These are phyloP conservation scores for Erythrophleum fordii DNA, from an alignment of 306 rosid species.

Conservation along the genomic window DNA sequence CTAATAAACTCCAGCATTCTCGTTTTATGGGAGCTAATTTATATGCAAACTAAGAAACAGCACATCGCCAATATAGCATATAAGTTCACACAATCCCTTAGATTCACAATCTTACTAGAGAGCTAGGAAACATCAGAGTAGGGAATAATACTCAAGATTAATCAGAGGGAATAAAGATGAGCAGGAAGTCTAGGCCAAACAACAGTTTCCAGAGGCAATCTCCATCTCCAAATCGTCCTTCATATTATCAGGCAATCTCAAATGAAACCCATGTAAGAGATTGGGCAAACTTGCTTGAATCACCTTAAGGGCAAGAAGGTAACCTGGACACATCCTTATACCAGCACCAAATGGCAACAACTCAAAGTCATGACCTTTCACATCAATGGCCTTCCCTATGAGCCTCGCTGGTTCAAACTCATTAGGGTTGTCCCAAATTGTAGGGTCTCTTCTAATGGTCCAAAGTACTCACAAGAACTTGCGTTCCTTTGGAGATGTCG, in stretches of 20 bases:
- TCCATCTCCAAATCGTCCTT: constrained; percentile 56
- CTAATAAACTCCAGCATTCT: too few relatives aligned
- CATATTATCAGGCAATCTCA: constrained; percentile 55
- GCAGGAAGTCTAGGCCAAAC: constrained; percentile 54
- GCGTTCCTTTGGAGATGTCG: constrained; percentile 59
- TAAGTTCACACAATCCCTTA: too few relatives aligned
- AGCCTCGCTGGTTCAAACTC: constrained; percentile 61
- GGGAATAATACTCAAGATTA: too few relatives aligned
- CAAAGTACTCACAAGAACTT: constrained; percentile 47
- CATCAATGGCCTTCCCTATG: constrained; percentile 47
- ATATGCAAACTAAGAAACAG: too few relatives aligned
- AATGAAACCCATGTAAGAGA: constrained; percentile 63
- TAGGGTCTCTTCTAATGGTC: constrained; percentile 60
- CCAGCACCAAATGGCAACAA: constrained; percentile 63
- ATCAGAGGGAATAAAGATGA: neutral
- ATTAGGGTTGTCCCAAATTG: constrained; percentile 54
- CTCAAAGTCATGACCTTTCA: constrained; percentile 57
- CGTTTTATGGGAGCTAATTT: too few relatives aligned
- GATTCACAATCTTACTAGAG: too few relatives aligned
- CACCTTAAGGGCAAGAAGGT: constrained; percentile 59
- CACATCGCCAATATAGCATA: too few relatives aligned
- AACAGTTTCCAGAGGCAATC: constrained; percentile 44
- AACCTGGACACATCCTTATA: constrained; percentile 63
- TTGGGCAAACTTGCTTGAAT: constrained; percentile 57
- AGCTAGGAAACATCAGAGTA: too few relatives aligned